Evolutionary conservation across 345 rosid species (phyloP).

Genomic region (Sonneratia alba): DNA sequence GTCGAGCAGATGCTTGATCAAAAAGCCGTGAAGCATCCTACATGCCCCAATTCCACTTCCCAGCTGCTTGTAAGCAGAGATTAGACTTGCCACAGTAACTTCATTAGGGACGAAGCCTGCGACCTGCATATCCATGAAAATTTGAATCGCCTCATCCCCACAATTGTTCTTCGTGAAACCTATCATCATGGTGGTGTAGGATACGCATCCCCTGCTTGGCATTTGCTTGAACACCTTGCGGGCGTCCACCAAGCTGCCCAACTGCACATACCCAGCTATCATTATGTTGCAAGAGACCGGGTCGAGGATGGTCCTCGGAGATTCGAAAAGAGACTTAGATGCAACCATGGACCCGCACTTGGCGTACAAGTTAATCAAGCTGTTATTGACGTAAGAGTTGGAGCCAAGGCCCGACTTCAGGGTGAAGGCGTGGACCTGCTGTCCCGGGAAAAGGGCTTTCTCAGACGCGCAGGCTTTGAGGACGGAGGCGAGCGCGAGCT

Average conservation of each 20-base stretch:
- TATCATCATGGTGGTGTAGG: conserved; percentile 58
- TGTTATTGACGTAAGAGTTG: conserved; percentile 52
- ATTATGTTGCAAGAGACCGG: conserved; percentile 58
- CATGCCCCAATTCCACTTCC: conserved; percentile 43
- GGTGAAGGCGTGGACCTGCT: conserved; percentile 38
- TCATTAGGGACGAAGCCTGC: conserved; percentile 42
- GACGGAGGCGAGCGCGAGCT: conserved; percentile 43
- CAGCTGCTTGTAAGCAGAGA: conserved; percentile 42
- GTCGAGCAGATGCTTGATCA: conserved; percentile 34
- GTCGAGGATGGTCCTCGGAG: conserved; percentile 20
- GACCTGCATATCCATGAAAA: conserved; percentile 51
- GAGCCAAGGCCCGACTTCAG: conserved; percentile 50
- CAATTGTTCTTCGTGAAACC: conserved; percentile 41
- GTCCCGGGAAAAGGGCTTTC: conserved; percentile 32
- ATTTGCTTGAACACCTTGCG: conserved; percentile 48
- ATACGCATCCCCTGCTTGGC: conserved; percentile 52
- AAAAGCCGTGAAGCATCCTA: conserved; percentile 54
- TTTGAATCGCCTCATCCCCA: conserved; percentile 40
- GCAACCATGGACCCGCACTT: conserved; percentile 48
- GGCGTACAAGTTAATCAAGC: conserved; percentile 65
- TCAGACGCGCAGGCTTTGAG: conserved; percentile 41
- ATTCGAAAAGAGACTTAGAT: conserved; percentile 38
- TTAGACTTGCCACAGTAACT: conserved; percentile 46
- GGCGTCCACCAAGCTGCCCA: conserved; percentile 43
- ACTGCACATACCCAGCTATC: conserved; percentile 43